These are phyloP conservation scores for Quercus wislizeni DNA, from an alignment of 306 rosid species.

Conservation along the genomic window DNA sequence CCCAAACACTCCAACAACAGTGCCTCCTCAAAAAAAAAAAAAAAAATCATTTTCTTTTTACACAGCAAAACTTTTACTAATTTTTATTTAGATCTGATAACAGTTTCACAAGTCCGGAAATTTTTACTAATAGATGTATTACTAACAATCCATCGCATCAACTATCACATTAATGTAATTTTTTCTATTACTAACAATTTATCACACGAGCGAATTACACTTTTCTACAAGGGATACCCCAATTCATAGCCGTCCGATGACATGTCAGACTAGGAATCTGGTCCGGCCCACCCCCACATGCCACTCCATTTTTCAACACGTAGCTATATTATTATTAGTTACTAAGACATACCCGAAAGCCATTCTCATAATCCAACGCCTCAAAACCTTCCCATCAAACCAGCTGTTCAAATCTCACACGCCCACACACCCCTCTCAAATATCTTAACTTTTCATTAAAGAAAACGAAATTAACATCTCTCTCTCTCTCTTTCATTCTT, in stretches of 20 bases:
- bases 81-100: no score
- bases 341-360: slow-evolving; percentile 5
- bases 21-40: no score
- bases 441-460: slow-evolving; percentile 21
- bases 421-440: slow-evolving; percentile 10
- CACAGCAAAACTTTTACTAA: no score
- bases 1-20: not conserved
- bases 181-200: no score
- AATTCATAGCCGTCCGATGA: slow-evolving; percentile 47
- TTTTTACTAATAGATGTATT: no score
- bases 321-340: slow-evolving; percentile 5
- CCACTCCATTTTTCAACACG: slow-evolving; percentile 32
- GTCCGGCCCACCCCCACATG: slow-evolving; percentile 1
- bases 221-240: not conserved
- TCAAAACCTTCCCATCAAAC: slow-evolving; percentile 14
- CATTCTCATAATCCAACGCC: slow-evolving; percentile 53
- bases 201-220: not conserved
- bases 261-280: slow-evolving; percentile 4
- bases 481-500: not conserved
- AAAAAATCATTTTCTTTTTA: no score
- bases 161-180: no score
- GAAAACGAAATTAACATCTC: slow-evolving; percentile 32
- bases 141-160: accelerated
- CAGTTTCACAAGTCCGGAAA: accelerated
- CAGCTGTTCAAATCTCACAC: slow-evolving; percentile 43